Conservation (phyloP, 202 grass and related monocot genomes). For the Panicum virgatum region DNA sequence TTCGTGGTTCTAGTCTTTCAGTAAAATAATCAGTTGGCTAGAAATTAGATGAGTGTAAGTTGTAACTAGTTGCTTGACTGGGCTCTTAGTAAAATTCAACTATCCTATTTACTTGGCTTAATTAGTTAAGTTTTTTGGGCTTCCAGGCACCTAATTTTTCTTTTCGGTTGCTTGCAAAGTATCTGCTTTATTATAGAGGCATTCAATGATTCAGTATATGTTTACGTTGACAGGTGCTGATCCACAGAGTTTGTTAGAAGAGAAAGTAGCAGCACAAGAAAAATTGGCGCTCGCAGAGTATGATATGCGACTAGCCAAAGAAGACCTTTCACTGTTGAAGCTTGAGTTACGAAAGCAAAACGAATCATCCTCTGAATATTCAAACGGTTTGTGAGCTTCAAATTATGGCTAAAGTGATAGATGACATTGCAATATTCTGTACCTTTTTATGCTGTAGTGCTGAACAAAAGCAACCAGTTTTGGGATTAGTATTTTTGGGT, state of each 20-base stretch:
- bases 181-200: neutral
- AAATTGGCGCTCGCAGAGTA: slow-evolving; percentile 82
- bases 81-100: neutral
- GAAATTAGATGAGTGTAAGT: neutral
- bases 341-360: slow-evolving; percentile 77
- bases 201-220: slow-evolving; percentile 27
- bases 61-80: neutral
- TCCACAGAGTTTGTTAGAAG: slow-evolving; percentile 93
- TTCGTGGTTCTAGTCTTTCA: neutral
- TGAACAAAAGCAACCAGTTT: slow-evolving; percentile 1
- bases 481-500: neutral
- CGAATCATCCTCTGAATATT: slow-evolving; percentile 51
- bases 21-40: neutral
- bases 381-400: slow-evolving; percentile 55
- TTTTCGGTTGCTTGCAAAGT: neutral
- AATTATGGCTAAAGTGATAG: slow-evolving; percentile 16
- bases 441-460: slow-evolving; percentile 14
- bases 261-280: slow-evolving; percentile 78
- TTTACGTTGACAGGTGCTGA: slow-evolving; percentile 67
- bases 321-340: slow-evolving; percentile 79
- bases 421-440: neutral
- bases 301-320: slow-evolving; percentile 86
- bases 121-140: neutral
- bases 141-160: neutral
- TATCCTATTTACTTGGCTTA: slow-evolving; percentile 28